Evolutionary conservation across 2,329 filamentous ascomycete genomes (phyloP), one percentile per base, ranked within the genome.

Genomic region (Sclerotinia trifoliorum): DNA sequence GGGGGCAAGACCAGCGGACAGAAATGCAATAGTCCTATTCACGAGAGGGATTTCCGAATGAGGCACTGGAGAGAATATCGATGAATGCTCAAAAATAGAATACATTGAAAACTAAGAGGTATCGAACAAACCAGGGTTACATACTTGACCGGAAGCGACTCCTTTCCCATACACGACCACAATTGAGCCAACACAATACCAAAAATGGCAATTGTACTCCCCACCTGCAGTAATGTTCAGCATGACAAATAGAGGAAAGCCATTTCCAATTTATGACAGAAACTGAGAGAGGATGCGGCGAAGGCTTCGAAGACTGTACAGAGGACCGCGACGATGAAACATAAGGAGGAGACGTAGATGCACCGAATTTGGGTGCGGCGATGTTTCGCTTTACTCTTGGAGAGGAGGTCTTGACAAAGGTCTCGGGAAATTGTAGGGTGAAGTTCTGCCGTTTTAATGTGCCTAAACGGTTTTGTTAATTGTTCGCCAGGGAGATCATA

Each of bases 241-340:
- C 85, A 86, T 0, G 85, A 83, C 85, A 85, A 88, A 75, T 86
- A 87, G 0, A 88, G 77, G 46, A 71, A 81, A 78, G 86, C 86
- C 67, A 87, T 80, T 71, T 87, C 83, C 71, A 88, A 85, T 21
- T 85, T 84, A 55, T 85, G 83, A 71, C 86, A 88, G 71, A 86
- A 88, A 70, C 87, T 55, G 55, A 75, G 73, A 54, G 73, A 73
- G 66, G 74, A 72, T 7, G 69, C 54, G 1, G 73, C 73, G 58
- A 83, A 87, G 17, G 83, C 83, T 74, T 88, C 85, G 77, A 87
- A 80, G 67, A 86, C 77, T 44, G 85, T 79, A 19, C 82, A 78
- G 49, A 77, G 77, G 5, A 81, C 78, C 0, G 83, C 81, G 0
- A 83, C 66, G 5, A 78, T 51, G 26, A 85, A 81, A 70, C 84